Base-by-base conservation (phyloP, 2,329 filamentous ascomycete species). In the Coniella lustricola region DNA sequence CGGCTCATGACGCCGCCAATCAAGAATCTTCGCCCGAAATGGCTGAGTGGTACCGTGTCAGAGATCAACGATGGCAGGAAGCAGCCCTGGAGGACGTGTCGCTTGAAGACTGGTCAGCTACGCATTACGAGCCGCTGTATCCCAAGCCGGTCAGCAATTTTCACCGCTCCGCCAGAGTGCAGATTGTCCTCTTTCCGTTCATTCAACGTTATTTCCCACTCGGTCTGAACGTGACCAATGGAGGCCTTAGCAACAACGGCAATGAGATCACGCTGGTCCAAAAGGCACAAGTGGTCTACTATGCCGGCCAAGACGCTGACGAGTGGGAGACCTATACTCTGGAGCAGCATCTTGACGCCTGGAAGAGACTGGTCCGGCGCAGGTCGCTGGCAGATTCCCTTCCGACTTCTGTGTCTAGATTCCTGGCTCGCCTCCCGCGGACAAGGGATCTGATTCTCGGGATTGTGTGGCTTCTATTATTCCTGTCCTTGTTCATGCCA, bases 131-230 rank as follows among this genome's bases (percentile, higher is more conserved):
- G 18, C 16, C 4, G 12, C 3, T 7, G 0, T 21, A 42, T 3
- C 50, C 44, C 44, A 46, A 21, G 25, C 44, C 48, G 9, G 41
- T 46, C 0, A 50, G 46, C 17, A 22, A 18, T 7, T 14, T 44
- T 3, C 58, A 56, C 22, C 40, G 51, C 29, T 29, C 55, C 2
- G 59, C 56, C 40, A 65, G 62, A 40, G 57, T 65, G 44, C 62
- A 66, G 45, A 60, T 66, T 33, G 53, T 55, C 22, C 35, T 60
- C 21, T 64, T 60, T 60, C 64, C 64, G 2, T 47, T 48, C 29
- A 49, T 66, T 22, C 50, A 58, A 34, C 62, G 63, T 17, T 60
- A 56, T 49, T 55, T 51, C 34, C 55, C 60, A 7, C 42, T 49
- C 7, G 21, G 29, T 35, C 42, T 50, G 34, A 38, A 46, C 8